Evolutionary conservation across 345 rosid genomes (phyloP).

Genomic region (Cardamine resedifolia): DNA sequence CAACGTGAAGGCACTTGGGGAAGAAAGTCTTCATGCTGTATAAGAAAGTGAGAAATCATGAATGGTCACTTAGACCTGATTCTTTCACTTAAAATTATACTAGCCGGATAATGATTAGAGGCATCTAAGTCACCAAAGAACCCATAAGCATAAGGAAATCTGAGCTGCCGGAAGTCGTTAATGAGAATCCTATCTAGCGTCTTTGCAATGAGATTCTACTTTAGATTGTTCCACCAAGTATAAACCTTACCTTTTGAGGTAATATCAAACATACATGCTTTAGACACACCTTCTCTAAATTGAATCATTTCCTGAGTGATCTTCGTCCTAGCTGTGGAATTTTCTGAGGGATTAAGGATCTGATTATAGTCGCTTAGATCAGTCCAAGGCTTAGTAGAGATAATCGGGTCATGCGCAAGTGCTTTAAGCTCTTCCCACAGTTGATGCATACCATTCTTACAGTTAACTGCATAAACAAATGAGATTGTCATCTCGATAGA

Average conservation of each 20-base stretch:
- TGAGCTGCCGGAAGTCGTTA: neutral
- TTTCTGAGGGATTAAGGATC: neutral
- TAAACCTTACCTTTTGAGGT: neutral
- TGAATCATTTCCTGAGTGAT: neutral
- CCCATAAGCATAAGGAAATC: neutral
- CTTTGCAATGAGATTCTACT: neutral
- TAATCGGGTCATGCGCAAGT: neutral
- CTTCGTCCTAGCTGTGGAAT: accelerated
- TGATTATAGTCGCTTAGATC: neutral
- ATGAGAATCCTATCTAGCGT: neutral
- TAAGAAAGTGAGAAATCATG: neutral
- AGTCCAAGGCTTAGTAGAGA: accelerated
- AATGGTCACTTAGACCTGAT: neutral
- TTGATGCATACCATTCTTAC: neutral
- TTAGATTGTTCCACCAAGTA: neutral
- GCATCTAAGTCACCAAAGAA: neutral
- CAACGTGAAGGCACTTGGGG: accelerated
- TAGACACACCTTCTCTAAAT: accelerated
- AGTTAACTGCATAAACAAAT: neutral
- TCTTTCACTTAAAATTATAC: accelerated
- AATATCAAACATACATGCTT: too few species aligned
- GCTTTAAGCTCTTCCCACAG: neutral
- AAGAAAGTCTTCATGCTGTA: neutral
- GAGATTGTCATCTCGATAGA: accelerated
- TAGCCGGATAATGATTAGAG: neutral